Percentiles rank a stretch among this genome's conserved stretches.
phyloP scores from a whole-genome alignment of 768 basidiomycete genomes.

The Podaxis carcinomalis region DNA sequence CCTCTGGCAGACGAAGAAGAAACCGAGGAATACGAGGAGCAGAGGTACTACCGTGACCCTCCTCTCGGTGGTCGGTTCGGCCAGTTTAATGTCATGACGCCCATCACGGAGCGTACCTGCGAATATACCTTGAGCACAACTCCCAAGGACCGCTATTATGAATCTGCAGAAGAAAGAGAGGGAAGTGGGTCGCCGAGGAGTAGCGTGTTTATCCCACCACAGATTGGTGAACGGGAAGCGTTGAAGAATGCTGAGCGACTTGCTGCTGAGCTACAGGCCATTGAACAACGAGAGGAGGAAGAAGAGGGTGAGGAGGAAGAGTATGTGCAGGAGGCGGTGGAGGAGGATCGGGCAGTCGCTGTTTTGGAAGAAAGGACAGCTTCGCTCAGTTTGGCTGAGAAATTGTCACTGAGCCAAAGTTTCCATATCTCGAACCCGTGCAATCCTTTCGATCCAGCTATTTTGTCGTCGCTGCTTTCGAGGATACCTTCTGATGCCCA shows the following conservation, averaged over 20 bases:
- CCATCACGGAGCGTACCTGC: slow-evolving; percentile 91
- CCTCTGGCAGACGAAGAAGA: slow-evolving; percentile 24
- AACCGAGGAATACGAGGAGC: slow-evolving; percentile 30
- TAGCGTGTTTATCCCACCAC: slow-evolving; percentile 25
- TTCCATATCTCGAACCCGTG: slow-evolving; percentile 85
- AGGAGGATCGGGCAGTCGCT: slow-evolving; percentile 21
- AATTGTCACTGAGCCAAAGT: slow-evolving; percentile 52
- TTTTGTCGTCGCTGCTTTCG: slow-evolving; percentile 61
- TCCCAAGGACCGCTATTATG: slow-evolving; percentile 30
- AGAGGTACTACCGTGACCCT: slow-evolving; percentile 38
- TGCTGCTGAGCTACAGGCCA: slow-evolving; percentile 43
- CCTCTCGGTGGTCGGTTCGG: slow-evolving; percentile 77
- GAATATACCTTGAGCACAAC: slow-evolving; percentile 73
- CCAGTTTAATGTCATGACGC: slow-evolving; percentile 91
- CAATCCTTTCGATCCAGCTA: slow-evolving; percentile 72
- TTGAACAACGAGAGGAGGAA: slow-evolving; percentile 29
- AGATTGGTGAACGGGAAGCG: slow-evolving; percentile 41
- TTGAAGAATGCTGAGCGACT: slow-evolving; percentile 48
- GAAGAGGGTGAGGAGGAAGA: slow-evolving; percentile 21
- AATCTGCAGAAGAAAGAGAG: slow-evolving; percentile 19
- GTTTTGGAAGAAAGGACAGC: slow-evolving; percentile 59
- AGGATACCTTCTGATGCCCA: slow-evolving; percentile 55
- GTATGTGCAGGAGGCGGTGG: slow-evolving; percentile 15
- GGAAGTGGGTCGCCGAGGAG: slow-evolving; percentile 19
- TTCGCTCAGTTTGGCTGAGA: slow-evolving; percentile 60